Base-by-base conservation (phyloP, 2,329 filamentous ascomycete species). In the Neofusicoccum umdonicola region DNA sequence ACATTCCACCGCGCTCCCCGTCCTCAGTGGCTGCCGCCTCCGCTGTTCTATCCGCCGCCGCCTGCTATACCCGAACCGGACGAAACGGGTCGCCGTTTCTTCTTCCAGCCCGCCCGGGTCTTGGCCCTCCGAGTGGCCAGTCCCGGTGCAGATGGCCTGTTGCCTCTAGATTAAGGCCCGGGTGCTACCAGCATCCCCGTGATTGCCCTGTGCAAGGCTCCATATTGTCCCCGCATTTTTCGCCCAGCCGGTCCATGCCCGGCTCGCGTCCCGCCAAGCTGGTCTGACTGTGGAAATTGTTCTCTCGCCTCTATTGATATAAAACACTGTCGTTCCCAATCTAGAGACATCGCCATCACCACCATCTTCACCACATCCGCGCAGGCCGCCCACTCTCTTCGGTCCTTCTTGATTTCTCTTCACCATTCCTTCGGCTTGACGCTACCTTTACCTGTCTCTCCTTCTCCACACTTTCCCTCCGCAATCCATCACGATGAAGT, bases 401-500 rank as follows among this genome's bases (percentile, higher is more conserved):
- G 52, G 52, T 31, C 52, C 39, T 13, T n/a, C 39, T 57, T 31
- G 15, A 22, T 15, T 57, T 57, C 50, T 39, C 22, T 57, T 19
- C 19, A 48, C 13, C 17, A 22, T 27, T 27, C 37, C 39, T 11
- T 15, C 52, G 22, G 52, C 52, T 57, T 57, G 52, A 57, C 52
- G 52, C 52, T 44, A 37, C 39, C 22, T 42, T 39, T 44, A 19
- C 37, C 37, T n/a, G 19, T 56, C 52, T 13, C 50, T 54, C 19
- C 51, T 56, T 42, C 51, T 19, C 13, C 37, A 7, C 37, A 39
- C 37, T 39, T 15, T 39, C 37, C 13, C 37, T 39, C 37, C 9
- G 11, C 37, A 39, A 39, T 39, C 78, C 77, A 47, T 19, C 27
- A 47, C 42, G 8, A 58, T 60, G 56, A 60, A 60, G 56, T 19